Conservation (phyloP, 1,284 basidiomycete genomes). For the Sporisorium iseilematis-ciliati region DNA sequence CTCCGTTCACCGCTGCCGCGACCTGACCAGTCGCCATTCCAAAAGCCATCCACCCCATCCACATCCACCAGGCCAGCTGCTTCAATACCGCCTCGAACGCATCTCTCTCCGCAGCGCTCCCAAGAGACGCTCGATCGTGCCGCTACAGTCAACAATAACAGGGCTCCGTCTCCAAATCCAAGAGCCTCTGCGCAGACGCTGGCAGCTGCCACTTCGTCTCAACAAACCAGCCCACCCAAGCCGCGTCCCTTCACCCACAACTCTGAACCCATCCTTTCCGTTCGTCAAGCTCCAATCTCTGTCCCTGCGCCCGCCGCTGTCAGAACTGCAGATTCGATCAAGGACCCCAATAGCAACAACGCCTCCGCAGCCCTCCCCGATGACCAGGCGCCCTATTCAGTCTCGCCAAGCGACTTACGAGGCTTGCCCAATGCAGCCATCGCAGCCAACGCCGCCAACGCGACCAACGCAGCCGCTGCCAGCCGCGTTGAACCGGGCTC, state of each 20-base stretch:
- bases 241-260: background rate
- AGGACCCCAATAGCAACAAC: background rate
- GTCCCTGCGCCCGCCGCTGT: background rate
- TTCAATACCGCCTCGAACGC: slow-evolving; percentile 14
- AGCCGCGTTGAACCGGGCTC: slow-evolving; percentile 16
- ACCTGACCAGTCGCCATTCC: slow-evolving; percentile 23
- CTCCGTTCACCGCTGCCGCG: slow-evolving; percentile 26
- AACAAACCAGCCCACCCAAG: slow-evolving; percentile 23
- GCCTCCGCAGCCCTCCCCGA: background rate
- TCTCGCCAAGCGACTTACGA: slow-evolving; percentile 13
- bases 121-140: slow-evolving; percentile 22
- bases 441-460: too few species aligned
- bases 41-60: slow-evolving; percentile 20
- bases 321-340: background rate
- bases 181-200: slow-evolving; percentile 17
- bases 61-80: slow-evolving; percentile 19
- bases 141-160: slow-evolving; percentile 2
- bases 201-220: background rate
- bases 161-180: slow-evolving; percentile 10
- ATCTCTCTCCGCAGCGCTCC: slow-evolving; percentile 30
- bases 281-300: slow-evolving; percentile 18
- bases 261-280: slow-evolving; percentile 21
- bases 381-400: slow-evolving; percentile 11
- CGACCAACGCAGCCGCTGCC: background rate
- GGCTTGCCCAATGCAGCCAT: slow-evolving; percentile 2